phyloP scores from a whole-genome alignment of 129 eudicot species.

The Artemisia annua region DNA sequence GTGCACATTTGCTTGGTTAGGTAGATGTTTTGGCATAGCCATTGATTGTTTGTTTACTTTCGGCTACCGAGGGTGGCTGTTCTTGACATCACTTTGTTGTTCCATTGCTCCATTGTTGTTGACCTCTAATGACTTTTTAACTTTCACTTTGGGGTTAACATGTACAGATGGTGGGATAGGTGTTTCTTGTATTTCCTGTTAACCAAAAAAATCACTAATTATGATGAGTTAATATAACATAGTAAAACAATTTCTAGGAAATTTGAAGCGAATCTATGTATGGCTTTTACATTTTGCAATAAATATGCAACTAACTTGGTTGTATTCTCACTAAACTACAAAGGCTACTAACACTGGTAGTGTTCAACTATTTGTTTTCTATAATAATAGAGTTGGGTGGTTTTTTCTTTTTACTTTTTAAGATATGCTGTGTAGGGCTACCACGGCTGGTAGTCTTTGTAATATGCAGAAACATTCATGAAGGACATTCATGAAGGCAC shows the following conservation, averaged over 20 bases:
- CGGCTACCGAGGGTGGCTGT: constrained; percentile 30
- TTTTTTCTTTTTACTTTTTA: too few species aligned
- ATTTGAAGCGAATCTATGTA: background rate
- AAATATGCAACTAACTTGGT: too few species aligned
- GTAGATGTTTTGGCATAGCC: constrained; percentile 40
- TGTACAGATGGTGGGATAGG: too few species aligned
- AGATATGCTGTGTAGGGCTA: too few species aligned
- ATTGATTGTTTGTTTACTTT: constrained; percentile 37
- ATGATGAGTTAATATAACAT: background rate
- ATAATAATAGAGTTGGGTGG: too few species aligned
- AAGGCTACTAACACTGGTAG: too few species aligned
- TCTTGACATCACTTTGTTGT: constrained; percentile 32
- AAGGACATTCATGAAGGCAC: too few species aligned
- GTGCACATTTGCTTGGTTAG: constrained; percentile 7
- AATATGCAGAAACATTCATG: too few species aligned
- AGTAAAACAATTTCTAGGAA: background rate
- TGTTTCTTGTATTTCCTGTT: background rate
- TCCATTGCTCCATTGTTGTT: constrained; percentile 48
- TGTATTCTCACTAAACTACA: too few species aligned
- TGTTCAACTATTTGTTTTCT: too few species aligned
- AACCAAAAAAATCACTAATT: constrained; percentile 11
- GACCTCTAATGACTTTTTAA: constrained; percentile 32
- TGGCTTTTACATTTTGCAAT: background rate
- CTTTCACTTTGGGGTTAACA: constrained; percentile 47
- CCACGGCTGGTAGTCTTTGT: too few species aligned